A percentile compares a stretch with the other conserved stretches of the same genome.
Evolutionary conservation across 306 rosid species (phyloP).

Genomic region (Macrotyloma uniflorum): DNA sequence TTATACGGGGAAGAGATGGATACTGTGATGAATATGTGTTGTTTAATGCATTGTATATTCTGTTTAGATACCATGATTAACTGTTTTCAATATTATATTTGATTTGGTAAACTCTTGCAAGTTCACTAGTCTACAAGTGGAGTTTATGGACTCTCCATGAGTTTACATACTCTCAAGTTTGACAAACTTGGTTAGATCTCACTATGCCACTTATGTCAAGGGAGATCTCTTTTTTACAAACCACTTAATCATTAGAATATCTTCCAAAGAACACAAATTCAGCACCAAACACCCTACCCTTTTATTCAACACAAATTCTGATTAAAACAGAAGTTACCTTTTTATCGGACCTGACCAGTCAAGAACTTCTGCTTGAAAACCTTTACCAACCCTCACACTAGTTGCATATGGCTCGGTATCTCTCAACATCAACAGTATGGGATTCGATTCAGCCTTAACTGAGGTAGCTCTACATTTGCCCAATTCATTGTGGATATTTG

Average conservation of each 20-base stretch:
- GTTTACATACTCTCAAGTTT: neutral
- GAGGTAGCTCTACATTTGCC: constrained; percentile 49
- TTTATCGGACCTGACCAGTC: constrained; percentile 75
- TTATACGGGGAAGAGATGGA: neutral
- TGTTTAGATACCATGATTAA: neutral
- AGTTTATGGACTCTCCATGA: neutral
- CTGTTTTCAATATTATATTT: neutral
- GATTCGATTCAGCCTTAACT: constrained; percentile 57
- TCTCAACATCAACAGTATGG: constrained; percentile 62
- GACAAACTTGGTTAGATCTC: neutral
- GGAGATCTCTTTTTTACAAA: neutral
- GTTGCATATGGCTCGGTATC: constrained; percentile 58
- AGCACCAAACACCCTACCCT: neutral
- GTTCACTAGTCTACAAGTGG: neutral
- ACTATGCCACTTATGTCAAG: neutral
- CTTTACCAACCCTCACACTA: constrained; percentile 85
- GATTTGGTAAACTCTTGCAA: neutral
- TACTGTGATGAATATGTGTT: neutral
- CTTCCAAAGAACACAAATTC: neutral
- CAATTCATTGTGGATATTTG: constrained; percentile 49
- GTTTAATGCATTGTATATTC: neutral
- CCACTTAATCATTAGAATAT: neutral
- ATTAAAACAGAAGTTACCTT: constrained; percentile 54
- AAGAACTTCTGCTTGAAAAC: constrained; percentile 88
- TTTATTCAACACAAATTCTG: constrained; percentile 1